Conservation (phyloP, 768 basidiomycete genomes). For the Wakefieldia striispora region DNA sequence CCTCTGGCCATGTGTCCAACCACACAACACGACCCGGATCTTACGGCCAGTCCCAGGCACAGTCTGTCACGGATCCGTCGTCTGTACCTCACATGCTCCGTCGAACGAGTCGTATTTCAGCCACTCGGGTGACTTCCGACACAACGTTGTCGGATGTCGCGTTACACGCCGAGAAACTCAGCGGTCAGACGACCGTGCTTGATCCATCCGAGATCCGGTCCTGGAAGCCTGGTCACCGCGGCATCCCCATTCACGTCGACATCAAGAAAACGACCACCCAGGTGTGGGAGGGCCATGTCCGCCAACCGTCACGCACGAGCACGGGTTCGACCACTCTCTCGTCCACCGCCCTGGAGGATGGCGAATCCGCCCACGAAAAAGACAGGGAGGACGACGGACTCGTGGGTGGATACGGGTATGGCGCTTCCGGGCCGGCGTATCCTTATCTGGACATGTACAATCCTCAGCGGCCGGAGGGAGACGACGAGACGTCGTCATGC, state of each 20-base stretch:
- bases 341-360: conserved; percentile 1
- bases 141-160: conserved; percentile 2
- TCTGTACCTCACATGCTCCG: conserved; percentile 21
- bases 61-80: conserved; percentile 7
- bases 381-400: conserved; percentile 1
- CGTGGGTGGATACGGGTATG: conserved; percentile 29
- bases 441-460: conserved; percentile 34
- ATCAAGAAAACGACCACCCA: background rate
- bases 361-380: conserved; percentile 14
- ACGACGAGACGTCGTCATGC: conserved; percentile 1
- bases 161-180: conserved; percentile 3
- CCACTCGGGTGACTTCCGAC: conserved; percentile 4
- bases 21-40: conserved; percentile 1
- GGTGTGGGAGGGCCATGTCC: conserved; percentile 12
- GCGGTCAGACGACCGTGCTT: background rate
- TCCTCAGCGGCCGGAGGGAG: conserved; percentile 7
- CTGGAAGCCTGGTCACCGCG: conserved; percentile 19
- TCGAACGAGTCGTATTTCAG: conserved; percentile 18
- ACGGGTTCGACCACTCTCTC: conserved; percentile 1
- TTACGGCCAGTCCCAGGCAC: conserved; percentile 14
- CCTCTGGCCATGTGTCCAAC: conserved; percentile 8
- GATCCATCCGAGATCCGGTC: conserved; percentile 25
- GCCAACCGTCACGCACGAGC: conserved; percentile 5
- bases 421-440: conserved; percentile 23
- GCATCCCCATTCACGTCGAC: conserved; percentile 8